Percentiles rank a stretch among this genome's conserved stretches.
These are phyloP conservation scores for Trichophyton mentagrophytes DNA, from an alignment of 2,329 filamentous ascomycete genomes.

Conservation along the genomic window DNA sequence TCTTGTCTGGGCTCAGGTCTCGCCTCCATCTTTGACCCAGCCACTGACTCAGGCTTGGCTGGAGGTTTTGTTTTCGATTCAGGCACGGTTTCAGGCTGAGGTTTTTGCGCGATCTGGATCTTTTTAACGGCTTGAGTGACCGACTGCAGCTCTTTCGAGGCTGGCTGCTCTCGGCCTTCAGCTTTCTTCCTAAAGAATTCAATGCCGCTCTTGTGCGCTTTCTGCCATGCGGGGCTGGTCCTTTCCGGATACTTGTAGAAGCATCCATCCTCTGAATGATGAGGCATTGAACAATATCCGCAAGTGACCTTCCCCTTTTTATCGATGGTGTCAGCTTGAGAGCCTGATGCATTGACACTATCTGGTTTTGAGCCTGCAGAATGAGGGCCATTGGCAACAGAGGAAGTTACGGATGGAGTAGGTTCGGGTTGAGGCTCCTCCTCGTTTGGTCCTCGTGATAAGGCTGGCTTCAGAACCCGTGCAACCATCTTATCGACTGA, in stretches of 20 bases:
- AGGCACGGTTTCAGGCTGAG: not conserved
- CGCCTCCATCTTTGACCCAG: not conserved
- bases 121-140: not conserved
- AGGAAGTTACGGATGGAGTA: not conserved
- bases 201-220: not conserved
- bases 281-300: not conserved
- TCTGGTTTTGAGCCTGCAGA: conserved; percentile 3
- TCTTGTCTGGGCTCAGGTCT: not conserved
- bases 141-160: not conserved
- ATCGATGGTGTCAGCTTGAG: not conserved
- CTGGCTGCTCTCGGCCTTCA: not conserved
- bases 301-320: not conserved
- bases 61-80: not conserved
- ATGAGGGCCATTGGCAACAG: not conserved
- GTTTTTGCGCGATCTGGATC: not conserved
- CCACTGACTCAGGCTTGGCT: not conserved
- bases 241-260: conserved; percentile 1
- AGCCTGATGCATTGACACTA: not conserved
- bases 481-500: not conserved
- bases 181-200: conserved; percentile 1
- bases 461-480: not conserved
- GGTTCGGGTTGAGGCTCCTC: not conserved
- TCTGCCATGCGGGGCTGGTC: conserved; percentile 3
- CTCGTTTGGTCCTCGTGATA: not conserved
- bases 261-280: not conserved